Percentiles rank a stretch among this genome's conserved stretches.
These are phyloP conservation scores for Cryptococcus deneoformans DNA, from an alignment of 1,284 basidiomycete species.

Conservation along the genomic window DNA sequence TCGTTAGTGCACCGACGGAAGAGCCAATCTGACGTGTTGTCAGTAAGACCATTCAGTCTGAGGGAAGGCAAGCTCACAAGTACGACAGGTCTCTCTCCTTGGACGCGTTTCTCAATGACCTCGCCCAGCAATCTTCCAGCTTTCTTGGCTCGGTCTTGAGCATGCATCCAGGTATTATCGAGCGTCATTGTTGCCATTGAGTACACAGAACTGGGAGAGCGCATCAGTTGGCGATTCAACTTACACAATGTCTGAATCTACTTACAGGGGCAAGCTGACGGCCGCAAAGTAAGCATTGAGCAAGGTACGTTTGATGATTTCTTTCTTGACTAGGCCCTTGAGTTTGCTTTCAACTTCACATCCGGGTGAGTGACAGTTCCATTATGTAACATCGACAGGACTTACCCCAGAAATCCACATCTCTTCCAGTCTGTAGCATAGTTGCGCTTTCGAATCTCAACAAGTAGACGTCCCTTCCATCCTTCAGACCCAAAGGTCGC, in stretches of 20 bases:
- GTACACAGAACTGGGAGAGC: constrained; percentile 37
- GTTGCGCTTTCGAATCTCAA: constrained; percentile 48
- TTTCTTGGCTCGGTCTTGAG: constrained; percentile 52
- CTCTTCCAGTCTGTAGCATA: constrained; percentile 52
- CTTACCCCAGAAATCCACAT: constrained; percentile 50
- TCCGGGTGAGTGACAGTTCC: neutral
- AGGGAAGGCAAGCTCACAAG: constrained; percentile 39
- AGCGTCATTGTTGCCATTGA: constrained; percentile 44
- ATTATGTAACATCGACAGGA: neutral
- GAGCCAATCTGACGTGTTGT: constrained; percentile 51
- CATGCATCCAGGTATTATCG: constrained; percentile 52
- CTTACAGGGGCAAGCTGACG: constrained; percentile 53
- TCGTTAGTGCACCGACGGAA: constrained; percentile 55
- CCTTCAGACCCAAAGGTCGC: constrained; percentile 24
- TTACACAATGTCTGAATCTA: constrained; percentile 9
- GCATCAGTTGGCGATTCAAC: constrained; percentile 4
- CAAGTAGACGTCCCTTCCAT: constrained; percentile 51
- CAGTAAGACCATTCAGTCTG: neutral
- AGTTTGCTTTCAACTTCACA: constrained; percentile 35
- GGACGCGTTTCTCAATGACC: constrained; percentile 55
- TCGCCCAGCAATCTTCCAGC: constrained; percentile 57
- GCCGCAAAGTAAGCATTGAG: constrained; percentile 56
- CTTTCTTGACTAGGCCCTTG: constrained; percentile 49
- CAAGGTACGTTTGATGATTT: constrained; percentile 57
- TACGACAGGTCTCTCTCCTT: constrained; percentile 56